phyloP scores from a whole-genome alignment of 768 basidiomycete species.

The Collybiopsis confluens region DNA sequence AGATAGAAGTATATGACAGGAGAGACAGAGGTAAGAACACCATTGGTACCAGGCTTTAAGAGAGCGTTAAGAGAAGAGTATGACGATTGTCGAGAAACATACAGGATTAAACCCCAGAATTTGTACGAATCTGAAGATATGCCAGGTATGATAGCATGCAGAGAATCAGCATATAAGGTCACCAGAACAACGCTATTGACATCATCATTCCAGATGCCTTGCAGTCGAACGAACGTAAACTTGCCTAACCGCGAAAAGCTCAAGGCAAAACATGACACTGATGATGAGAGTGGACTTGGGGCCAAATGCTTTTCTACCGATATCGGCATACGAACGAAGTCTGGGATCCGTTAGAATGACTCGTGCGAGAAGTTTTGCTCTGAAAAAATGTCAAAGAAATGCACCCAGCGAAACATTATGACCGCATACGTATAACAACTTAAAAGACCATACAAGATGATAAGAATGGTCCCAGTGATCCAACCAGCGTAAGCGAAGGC shows the following conservation, averaged over 20 bases:
- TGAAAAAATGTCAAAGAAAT: constrained; percentile 21
- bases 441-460: constrained; percentile 71
- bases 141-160: constrained; percentile 66
- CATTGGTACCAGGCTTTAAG: constrained; percentile 69
- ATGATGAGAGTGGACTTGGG: constrained; percentile 60
- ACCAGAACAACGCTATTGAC: constrained; percentile 75
- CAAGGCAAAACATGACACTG: constrained; percentile 76
- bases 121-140: constrained; percentile 75
- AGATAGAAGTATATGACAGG: constrained; percentile 83
- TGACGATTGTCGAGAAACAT: constrained; percentile 18
- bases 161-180: constrained; percentile 83
- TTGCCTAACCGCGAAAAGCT: constrained; percentile 80
- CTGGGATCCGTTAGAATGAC: constrained; percentile 68
- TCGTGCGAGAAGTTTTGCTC: constrained; percentile 81
- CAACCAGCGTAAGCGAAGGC: constrained; percentile 93
- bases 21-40: constrained; percentile 82
- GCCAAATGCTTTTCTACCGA: constrained; percentile 88
- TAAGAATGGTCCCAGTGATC: constrained; percentile 69
- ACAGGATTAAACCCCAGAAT: constrained; percentile 69
- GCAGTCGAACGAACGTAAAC: constrained; percentile 12
- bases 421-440: constrained; percentile 86
- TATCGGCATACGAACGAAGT: constrained; percentile 82
- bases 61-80: not conserved
- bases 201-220: not conserved
- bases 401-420: too few relatives aligned